phyloP scores from a whole-genome alignment of 306 rosid species.

The Quercus suber region DNA sequence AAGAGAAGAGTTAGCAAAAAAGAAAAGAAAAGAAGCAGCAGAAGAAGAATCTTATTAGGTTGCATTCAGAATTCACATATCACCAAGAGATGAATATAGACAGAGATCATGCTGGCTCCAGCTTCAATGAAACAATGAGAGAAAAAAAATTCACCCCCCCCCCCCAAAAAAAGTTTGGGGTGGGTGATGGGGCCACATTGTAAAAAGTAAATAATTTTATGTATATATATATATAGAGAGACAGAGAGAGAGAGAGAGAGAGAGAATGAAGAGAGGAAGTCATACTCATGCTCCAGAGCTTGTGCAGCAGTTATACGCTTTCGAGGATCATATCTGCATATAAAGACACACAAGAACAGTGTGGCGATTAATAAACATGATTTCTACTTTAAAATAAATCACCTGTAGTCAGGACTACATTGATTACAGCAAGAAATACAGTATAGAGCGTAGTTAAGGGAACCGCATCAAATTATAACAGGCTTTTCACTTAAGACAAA shows the following conservation, averaged over 20 bases:
- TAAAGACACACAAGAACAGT: not conserved
- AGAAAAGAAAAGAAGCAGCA: not conserved
- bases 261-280: conserved; percentile 9
- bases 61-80: not conserved
- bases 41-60: not conserved
- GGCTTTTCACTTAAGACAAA: not conserved
- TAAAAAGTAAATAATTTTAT: not conserved
- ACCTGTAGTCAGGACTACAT: not conserved
- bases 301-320: conserved; percentile 89
- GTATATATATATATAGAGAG: no score
- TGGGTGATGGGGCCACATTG: not conserved
- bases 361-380: not conserved
- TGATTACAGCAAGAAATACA: not conserved
- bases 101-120: not conserved
- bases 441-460: not conserved
- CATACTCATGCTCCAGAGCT: conserved; percentile 96
- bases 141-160: not conserved
- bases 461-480: not conserved
- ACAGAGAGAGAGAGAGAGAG: not conserved
- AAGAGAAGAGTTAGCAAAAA: no score
- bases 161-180: not conserved
- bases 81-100: not conserved
- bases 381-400: not conserved
- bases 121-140: not conserved
- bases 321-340: conserved; percentile 92